These are phyloP conservation scores for Asterella californica DNA, from an alignment of 225 moss, liverwort and hornwort species.

Conservation along the genomic window DNA sequence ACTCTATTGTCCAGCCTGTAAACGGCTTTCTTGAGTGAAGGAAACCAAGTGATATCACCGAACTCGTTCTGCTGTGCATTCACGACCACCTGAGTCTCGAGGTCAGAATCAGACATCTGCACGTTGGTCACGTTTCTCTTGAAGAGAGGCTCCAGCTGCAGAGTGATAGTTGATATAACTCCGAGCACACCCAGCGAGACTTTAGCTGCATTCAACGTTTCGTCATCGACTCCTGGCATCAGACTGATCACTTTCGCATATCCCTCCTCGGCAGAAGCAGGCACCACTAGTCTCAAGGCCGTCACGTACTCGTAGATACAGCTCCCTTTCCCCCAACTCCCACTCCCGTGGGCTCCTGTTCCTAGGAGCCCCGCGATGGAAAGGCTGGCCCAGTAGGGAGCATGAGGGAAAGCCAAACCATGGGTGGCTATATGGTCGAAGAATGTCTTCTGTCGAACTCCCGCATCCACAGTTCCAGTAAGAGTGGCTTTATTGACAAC, in stretches of 20 bases:
- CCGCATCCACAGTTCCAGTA: conserved; percentile 42
- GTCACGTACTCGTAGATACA: conserved; percentile 48
- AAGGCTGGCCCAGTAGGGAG: conserved; percentile 45
- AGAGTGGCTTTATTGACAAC: conserved; percentile 8
- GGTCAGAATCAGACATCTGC: conserved; percentile 22
- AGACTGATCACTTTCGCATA: conserved; percentile 32
- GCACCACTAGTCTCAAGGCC: conserved; percentile 42
- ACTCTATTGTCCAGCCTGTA: conserved; percentile 44
- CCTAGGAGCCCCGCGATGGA: conserved; percentile 39
- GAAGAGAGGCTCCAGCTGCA: conserved; percentile 43
- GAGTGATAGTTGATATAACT: conserved; percentile 41
- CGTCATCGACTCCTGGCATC: neutral
- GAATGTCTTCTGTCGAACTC: conserved; percentile 38
- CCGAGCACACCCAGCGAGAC: conserved; percentile 54
- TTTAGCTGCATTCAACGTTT: conserved; percentile 38
- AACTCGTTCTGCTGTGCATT: conserved; percentile 31
- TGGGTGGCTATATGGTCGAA: conserved; percentile 30
- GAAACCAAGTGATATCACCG: conserved; percentile 49
- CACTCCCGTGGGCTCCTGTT: conserved; percentile 45
- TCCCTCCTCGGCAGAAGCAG: conserved; percentile 37
- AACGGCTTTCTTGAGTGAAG: conserved; percentile 21
- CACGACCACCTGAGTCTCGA: conserved; percentile 20
- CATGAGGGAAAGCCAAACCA: conserved; percentile 32
- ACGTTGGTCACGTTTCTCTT: conserved; percentile 37
- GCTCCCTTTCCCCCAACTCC: conserved; percentile 42